Evolutionary conservation across 371 early-diverging fungal species (phyloP), one percentile per base, ranked within the genome.

Genomic region (Syncephalastrum monosporum): DNA sequence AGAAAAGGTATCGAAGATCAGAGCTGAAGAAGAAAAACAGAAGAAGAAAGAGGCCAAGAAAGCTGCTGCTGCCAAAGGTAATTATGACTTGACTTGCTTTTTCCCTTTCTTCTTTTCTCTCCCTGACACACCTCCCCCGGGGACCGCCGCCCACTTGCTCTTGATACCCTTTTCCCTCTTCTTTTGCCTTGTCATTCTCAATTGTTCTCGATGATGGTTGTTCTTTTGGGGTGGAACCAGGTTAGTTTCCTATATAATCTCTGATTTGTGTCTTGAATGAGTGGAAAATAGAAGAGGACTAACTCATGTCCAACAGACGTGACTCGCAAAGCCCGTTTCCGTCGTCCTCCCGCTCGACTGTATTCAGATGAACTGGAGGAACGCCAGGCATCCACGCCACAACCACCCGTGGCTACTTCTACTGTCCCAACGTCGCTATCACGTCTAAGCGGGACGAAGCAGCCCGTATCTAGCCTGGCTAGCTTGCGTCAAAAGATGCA

Each of bases 1-100:
- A 78, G 83, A 78, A 14, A 69, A 71, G 57, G 50, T 78, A 42
- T 59, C 64, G 13, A 67, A 73, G 47, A 53, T 33, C 17, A 67
- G 65, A 48, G 68, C 75, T 24, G 42, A 66, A 58, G 64, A 72
- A 66, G 67, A 82, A 65, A 75, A 80, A 61, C 63, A 68, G 56
- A 71, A 74, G 61, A 67, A 55, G 21, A 61, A 73, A 57, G 57
- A 59, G 52, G 65, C 65, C 49, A 72, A 76, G 50, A 72, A 72
- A 55, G 55, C 60, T 3, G 54, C 68, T 7, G 47, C 71, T 25
- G 50, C 77, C 1, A 73, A 75, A 63, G 69, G 69, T 69, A 69
- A 65, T 44, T 16, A n/a, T 54, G 42, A 33, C 16, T 33, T 53
- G 16, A 47, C 29, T 47, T 51, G 53, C 53, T 42, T 41, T 38